These are phyloP conservation scores for Pseudogymnoascus sp. DNA, from an alignment of 2,329 filamentous ascomycete species.

Conservation along the genomic window DNA sequence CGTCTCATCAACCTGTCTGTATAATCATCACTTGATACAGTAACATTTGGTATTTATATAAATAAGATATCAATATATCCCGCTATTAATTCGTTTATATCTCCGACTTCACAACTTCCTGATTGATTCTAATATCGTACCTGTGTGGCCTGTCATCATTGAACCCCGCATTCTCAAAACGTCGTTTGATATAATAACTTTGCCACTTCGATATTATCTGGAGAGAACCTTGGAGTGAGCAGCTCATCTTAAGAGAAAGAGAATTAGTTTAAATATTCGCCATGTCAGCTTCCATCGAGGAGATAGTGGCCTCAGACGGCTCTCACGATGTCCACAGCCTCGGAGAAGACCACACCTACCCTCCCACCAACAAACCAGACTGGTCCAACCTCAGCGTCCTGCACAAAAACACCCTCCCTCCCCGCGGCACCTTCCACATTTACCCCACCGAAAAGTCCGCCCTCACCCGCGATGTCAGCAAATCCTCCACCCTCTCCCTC, in stretches of 20 bases:
- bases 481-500: constrained; percentile 30
- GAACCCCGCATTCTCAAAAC: background rate
- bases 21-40: background rate
- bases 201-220: background rate
- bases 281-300: background rate
- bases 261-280: background rate
- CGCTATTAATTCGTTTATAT: background rate
- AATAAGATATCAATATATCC: background rate
- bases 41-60: background rate
- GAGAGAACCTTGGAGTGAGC: background rate
- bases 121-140: background rate
- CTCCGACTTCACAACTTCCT: background rate
- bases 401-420: constrained; percentile 50
- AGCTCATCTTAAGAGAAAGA: too few relatives aligned
- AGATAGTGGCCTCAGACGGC: background rate
- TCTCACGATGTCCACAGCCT: background rate
- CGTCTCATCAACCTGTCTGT: background rate
- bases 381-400: constrained; percentile 54
- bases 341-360: background rate
- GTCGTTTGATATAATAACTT: background rate
- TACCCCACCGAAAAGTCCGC: constrained; percentile 43
- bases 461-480: constrained; percentile 33
- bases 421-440: constrained; percentile 48
- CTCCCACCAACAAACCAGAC: constrained; percentile 36
- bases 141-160: background rate